A percentile compares a stretch with the other conserved stretches of the same genome.
Conservation (phyloP, 169 alveolate species). For the Perkinsus olseni region DNA sequence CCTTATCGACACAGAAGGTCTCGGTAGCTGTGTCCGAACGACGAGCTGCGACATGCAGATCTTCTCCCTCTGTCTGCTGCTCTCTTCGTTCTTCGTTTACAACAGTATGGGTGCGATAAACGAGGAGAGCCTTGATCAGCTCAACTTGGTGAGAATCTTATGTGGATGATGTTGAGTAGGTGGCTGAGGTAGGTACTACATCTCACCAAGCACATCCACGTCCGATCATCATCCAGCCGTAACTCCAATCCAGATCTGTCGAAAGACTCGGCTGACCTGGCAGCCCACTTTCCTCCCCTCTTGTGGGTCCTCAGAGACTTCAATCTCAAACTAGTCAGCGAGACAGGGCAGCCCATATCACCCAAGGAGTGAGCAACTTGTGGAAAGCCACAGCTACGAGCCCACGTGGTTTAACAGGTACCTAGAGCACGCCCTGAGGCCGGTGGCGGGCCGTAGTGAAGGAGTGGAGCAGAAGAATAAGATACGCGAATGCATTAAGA, state of each 20-base stretch:
- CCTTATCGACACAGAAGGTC: constrained; percentile 69
- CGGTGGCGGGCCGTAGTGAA: constrained; percentile 34
- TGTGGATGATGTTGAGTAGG: too few species aligned
- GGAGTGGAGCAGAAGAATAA: constrained; percentile 44
- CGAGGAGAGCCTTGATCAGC: constrained; percentile 53
- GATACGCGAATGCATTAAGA: constrained; percentile 54
- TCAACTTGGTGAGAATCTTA: constrained; percentile 41
- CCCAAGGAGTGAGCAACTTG: constrained; percentile 12
- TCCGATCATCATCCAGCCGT: constrained; percentile 19
- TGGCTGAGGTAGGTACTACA: constrained; percentile 1
- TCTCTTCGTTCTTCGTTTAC: constrained; percentile 54
- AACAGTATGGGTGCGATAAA: constrained; percentile 62
- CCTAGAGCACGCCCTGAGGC: constrained; percentile 50
- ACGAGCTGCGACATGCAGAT: constrained; percentile 56
- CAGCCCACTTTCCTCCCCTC: constrained; percentile 57
- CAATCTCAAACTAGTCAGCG: constrained; percentile 52
- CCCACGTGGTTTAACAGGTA: too few species aligned
- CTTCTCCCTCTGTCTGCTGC: constrained; percentile 47
- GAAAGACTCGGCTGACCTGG: constrained; percentile 16
- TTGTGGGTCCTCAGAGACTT: constrained; percentile 70
- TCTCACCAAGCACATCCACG: constrained; percentile 48
- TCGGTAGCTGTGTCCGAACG: constrained; percentile 59
- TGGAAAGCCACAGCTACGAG: too few species aligned
- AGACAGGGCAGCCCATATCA: constrained; percentile 37
- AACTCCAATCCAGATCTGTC: constrained; percentile 41